Conservation (phyloP, 306 rosid genomes). For the Erythrophleum fordii region DNA sequence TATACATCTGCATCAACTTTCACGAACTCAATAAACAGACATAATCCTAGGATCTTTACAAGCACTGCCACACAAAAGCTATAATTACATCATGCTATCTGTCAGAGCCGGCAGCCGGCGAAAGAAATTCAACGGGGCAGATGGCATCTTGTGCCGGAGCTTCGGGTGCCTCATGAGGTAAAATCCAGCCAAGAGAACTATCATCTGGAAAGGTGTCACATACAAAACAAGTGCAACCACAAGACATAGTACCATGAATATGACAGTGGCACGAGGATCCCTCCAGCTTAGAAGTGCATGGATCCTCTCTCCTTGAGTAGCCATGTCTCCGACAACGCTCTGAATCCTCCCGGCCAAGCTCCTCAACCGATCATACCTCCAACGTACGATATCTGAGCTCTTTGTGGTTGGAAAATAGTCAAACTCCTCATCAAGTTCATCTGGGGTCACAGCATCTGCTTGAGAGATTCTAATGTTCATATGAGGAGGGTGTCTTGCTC, state of each 20-base stretch:
- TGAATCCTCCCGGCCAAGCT: conserved; percentile 85
- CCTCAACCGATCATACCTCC: conserved; percentile 88
- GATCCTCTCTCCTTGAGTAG: conserved; percentile 86
- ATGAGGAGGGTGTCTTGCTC: conserved; percentile 81
- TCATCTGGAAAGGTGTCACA: conserved; percentile 65
- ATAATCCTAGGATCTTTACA: conserved; percentile 34
- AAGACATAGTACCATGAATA: conserved; percentile 71
- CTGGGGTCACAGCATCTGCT: conserved; percentile 64
- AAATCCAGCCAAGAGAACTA: conserved; percentile 60
- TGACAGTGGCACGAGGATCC: conserved; percentile 85
- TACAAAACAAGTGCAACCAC: conserved; percentile 64
- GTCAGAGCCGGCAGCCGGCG: conserved; percentile 85
- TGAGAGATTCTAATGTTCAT: conserved; percentile 78
- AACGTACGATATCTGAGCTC: conserved; percentile 60
- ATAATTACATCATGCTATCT: conserved; percentile 69
- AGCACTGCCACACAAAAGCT: conserved; percentile 36
- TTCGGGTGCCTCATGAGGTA: conserved; percentile 92
- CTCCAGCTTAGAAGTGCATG: conserved; percentile 89
- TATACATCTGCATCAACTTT: conserved; percentile 8
- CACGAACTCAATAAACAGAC: conserved; percentile 25
- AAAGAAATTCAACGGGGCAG: conserved; percentile 75
- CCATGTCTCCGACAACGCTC: conserved; percentile 87
- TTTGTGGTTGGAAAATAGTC: conserved; percentile 74
- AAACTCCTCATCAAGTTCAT: conserved; percentile 90
- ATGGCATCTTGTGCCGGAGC: conserved; percentile 70